Percentiles rank a stretch among this genome's conserved stretches.
phyloP scores from a whole-genome alignment of 208 protist genomes.

The Spironucleus salmonicida region DNA sequence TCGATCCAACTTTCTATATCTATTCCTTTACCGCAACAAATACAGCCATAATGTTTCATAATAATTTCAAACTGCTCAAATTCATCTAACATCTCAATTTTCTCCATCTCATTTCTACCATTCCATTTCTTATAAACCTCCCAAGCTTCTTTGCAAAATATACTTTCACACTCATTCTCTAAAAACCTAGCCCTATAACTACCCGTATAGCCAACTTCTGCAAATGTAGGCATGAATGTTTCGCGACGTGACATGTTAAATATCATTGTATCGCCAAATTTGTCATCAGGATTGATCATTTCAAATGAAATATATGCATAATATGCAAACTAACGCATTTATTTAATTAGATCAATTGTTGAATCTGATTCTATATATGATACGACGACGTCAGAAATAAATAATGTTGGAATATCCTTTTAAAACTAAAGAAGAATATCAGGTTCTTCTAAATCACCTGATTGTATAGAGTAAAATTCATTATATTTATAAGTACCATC shows the following conservation, averaged over 20 bases:
- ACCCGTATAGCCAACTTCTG: not conserved
- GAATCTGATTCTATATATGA: conserved; percentile 27
- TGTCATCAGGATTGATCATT: conserved; percentile 16
- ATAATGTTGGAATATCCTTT: not conserved
- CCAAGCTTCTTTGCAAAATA: not conserved
- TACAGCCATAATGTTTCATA: conserved; percentile 22
- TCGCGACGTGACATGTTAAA: not conserved
- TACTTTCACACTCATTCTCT: not conserved
- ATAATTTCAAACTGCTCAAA: conserved; percentile 3
- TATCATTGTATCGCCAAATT: conserved; percentile 21
- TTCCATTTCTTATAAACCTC: not conserved
- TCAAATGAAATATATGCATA: not conserved
- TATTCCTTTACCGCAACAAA: too few relatives aligned
- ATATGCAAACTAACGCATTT: not conserved
- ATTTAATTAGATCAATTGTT: not conserved
- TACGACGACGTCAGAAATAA: conserved; percentile 7
- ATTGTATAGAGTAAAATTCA: not conserved
- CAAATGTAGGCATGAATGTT: conserved; percentile 22
- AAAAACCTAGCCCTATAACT: not conserved
- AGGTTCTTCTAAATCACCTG: not conserved
- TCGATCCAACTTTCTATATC: too few relatives aligned
- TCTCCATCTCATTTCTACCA: conserved; percentile 17
- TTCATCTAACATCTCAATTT: conserved; percentile 15
- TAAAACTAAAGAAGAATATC: not conserved
- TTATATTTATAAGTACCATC: not conserved